Base-by-base conservation (phyloP, 225 moss, liverwort and hornwort genomes). In the Marchantia paleacea region DNA sequence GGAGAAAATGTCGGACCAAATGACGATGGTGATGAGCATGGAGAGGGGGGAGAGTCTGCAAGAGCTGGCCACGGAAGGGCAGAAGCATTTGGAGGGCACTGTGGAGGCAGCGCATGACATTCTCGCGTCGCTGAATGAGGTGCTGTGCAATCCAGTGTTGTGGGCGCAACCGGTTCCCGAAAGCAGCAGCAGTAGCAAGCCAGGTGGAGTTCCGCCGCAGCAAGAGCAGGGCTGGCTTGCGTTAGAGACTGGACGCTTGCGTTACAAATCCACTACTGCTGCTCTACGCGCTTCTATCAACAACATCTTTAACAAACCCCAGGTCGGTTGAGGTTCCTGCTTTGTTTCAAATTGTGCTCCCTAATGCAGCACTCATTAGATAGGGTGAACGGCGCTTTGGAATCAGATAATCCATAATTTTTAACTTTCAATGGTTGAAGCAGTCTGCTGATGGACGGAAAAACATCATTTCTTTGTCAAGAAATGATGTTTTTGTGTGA, bases 41-140 rank as follows among this genome's bases (percentile, higher is more conserved):
- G 81, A 81, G 66, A 67, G 52, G 11, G 72, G 65, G 50, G 89
- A 82, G 81, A 86, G 87, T 55, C 72, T 94, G 64, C 90, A 91
- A 19, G 90, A 93, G 13, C 85, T 89, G 47, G 90, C 93, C 51
- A 55, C 79, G 11, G 97, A 95, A 12, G 97, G 93, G 0, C 91
- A 91, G 83, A 86, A 80, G 85, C 89, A 89, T 60, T 60, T 99
- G 78, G 93, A 93, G 65, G 86, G 84, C 13, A 92, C 92, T 9
- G 91, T 99, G 84, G 92, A 99, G 64, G 92, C 90, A 25, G 93
- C 95, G 14, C 95, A 99, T 57, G 87, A 93, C 72, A 95, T 99
- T 54, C 82, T 99, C 22, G 85, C 88, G 24, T 89, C 95, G 6
- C 82, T 99, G 69, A 92, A 94, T 69, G 90, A 92, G 51, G 91